These are phyloP conservation scores for Triticum monococcum DNA, from an alignment of 176 grass and related monocot genomes.

Conservation along the genomic window DNA sequence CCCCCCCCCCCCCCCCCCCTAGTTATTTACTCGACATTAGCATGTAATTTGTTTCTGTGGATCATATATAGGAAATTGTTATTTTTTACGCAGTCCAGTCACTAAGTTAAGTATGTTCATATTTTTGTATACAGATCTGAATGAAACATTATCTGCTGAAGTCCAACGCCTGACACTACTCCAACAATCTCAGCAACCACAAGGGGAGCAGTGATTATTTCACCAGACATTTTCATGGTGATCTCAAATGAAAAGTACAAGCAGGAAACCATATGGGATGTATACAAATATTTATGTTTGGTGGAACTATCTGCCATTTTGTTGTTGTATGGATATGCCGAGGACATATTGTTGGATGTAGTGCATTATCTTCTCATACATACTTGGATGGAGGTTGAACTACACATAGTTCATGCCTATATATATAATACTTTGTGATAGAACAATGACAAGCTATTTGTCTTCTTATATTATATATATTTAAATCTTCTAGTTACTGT, in stretches of 20 bases:
- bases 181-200: constrained; percentile 7
- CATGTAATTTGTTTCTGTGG: background rate
- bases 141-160: constrained; percentile 44
- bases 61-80: background rate
- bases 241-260: background rate
- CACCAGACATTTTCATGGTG: background rate
- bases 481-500: background rate
- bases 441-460: background rate
- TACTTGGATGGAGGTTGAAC: background rate
- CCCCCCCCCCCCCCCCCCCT: background rate
- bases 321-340: no score
- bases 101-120: background rate
- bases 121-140: constrained; percentile 35
- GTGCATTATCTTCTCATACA: background rate
- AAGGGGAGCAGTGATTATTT: background rate
- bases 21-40: background rate
- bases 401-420: no score
- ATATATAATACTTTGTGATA: background rate
- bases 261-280: background rate
- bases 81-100: background rate
- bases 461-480: background rate
- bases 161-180: constrained; percentile 21
- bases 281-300: background rate
- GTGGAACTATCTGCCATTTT: background rate
- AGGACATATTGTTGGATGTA: background rate